Evolutionary conservation across 805 yeast genomes (phyloP).

Genomic region (Saturnispora besseyi): DNA sequence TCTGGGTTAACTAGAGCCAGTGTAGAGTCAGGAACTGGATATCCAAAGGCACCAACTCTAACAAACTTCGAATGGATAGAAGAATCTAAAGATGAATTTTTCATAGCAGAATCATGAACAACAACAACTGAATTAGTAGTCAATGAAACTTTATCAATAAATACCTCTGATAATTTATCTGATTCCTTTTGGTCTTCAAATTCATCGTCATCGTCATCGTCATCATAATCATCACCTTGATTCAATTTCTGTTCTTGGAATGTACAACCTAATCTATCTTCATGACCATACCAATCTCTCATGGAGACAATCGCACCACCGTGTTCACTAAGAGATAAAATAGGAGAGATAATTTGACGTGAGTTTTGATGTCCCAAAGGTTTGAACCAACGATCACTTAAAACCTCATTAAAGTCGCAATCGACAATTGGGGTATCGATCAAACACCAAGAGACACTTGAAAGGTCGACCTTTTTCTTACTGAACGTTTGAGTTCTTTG

Average conservation of each 20-base stretch:
- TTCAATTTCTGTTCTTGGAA: constrained; percentile 25
- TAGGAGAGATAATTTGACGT: constrained; percentile 73
- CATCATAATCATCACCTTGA: constrained; percentile 29
- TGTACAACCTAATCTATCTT: constrained; percentile 49
- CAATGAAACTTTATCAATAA: constrained; percentile 65
- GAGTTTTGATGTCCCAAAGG: constrained; percentile 82
- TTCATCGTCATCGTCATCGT: constrained; percentile 17
- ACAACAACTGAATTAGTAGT: constrained; percentile 65
- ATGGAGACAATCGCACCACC: constrained; percentile 93
- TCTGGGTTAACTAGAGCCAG: constrained; percentile 93
- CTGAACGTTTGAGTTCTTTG: constrained; percentile 72
- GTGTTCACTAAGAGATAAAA: constrained; percentile 81
- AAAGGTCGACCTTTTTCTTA: constrained; percentile 66
- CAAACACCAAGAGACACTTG: constrained; percentile 79
- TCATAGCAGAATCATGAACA: constrained; percentile 48
- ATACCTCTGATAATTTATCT: constrained; percentile 50
- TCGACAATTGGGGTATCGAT: constrained; percentile 86
- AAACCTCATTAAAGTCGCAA: constrained; percentile 83
- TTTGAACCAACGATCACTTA: constrained; percentile 81
- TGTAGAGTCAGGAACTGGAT: constrained; percentile 89
- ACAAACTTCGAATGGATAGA: constrained; percentile 29
- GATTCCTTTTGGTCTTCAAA: constrained; percentile 16
- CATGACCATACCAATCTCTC: constrained; percentile 81
- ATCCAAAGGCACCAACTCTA: constrained; percentile 87
- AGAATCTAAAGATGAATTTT: constrained; percentile 34